Base-by-base conservation (phyloP, 345 rosid species). In the Aquilaria malaccensis region DNA sequence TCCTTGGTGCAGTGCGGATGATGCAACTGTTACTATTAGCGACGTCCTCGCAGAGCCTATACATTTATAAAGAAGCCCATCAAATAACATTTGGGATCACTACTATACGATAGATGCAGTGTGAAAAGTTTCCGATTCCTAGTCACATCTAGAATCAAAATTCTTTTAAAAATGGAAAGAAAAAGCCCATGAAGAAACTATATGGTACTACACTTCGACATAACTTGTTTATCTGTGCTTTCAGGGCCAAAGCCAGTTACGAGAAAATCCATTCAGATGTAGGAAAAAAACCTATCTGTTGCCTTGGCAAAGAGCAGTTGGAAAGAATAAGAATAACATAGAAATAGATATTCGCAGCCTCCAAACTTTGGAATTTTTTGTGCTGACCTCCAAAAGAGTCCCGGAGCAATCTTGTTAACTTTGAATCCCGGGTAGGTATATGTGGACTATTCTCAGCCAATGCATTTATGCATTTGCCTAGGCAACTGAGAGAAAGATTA, bases 381-480 rank as follows among this genome's bases (percentile, higher is more conserved):
- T 43, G 56, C 62, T 78, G 62, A 91, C 98, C 97, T 74, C 98
- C 97, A 55, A 87, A 92, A 63, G 98, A 87, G 83, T 89, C 97
- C 33, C 98, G 95, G 65, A 92, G 89, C 81, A 92, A 83, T 79
- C 97, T 82, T 53, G 98, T 92, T 69, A 92, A 76, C 74, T 87
- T 92, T 47, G 98, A 92, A 65, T 92, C 98, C 80, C 98, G 85
- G 13, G 87, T 83, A 51, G 98, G 98, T 77, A 92, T 89, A 73
- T 92, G 98, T 29, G 89, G 72, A 74, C 89, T 76, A 72, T 88
- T 88, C 77, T 89, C 98, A 66, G 98, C 97, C 82, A 92, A 71
- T 56, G 98, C 98, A 77, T 92, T 92, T 77, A 92, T 89, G 70
- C 98, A 92, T 75, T 87, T 92, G 9, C 98, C 98, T 10, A 92